These are phyloP conservation scores for Alternaria burnsii DNA, from an alignment of 2,329 filamentous ascomycete species.

Conservation along the genomic window DNA sequence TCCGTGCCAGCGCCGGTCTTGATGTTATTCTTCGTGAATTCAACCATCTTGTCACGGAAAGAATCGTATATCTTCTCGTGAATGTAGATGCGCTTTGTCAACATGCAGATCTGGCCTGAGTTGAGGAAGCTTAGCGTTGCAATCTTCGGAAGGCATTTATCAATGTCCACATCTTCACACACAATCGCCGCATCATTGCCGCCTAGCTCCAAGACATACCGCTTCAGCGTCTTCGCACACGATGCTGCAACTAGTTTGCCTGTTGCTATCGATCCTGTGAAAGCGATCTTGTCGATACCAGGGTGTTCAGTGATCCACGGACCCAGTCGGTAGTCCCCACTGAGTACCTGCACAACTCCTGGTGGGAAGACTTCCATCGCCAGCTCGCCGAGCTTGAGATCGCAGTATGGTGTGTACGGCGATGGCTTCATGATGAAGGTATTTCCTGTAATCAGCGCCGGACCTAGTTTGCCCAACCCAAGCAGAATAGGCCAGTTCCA, in stretches of 20 bases:
- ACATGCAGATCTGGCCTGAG: constrained; percentile 59
- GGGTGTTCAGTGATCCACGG: constrained; percentile 67
- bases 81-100: constrained; percentile 43
- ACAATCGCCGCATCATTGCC: constrained; percentile 70
- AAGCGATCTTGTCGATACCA: constrained; percentile 68
- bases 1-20: constrained; percentile 31
- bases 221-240: constrained; percentile 65
- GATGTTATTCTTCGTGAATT: constrained; percentile 54
- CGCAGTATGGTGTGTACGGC: constrained; percentile 64
- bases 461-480: constrained; percentile 62
- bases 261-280: constrained; percentile 68
- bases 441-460: constrained; percentile 66
- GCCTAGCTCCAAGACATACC: constrained; percentile 61
- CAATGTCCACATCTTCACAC: constrained; percentile 60
- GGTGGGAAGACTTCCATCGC: constrained; percentile 66
- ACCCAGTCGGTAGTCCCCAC: constrained; percentile 67
- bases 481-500: constrained; percentile 55
- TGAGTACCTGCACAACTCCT: constrained; percentile 68
- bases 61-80: constrained; percentile 46
- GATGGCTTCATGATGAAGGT: constrained; percentile 66
- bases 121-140: constrained; percentile 61
- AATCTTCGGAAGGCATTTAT: constrained; percentile 50
- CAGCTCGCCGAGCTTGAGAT: constrained; percentile 67
- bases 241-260: constrained; percentile 67
- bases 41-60: constrained; percentile 51